A percentile compares a stretch with the other conserved stretches of the same genome.
Conservation (phyloP, 768 basidiomycete species). For the Termitomyces sp. region DNA sequence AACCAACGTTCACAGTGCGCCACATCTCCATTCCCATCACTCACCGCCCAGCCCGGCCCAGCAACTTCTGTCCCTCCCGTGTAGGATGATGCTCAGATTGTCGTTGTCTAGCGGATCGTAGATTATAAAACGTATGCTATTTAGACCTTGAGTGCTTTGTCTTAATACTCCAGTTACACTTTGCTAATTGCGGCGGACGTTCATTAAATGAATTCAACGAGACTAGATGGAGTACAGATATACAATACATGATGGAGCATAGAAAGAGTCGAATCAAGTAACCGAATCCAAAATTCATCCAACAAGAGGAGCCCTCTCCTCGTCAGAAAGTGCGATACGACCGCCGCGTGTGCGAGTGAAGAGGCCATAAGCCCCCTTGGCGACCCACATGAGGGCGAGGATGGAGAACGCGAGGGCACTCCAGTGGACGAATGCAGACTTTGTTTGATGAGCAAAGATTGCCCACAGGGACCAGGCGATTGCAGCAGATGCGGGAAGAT, state of each 20-base stretch:
- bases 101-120: background rate
- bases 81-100: background rate
- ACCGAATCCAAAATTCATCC: constrained; percentile 15
- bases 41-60: background rate
- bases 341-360: constrained; percentile 40
- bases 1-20: background rate
- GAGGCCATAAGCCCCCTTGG: constrained; percentile 66
- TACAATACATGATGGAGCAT: background rate
- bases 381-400: constrained; percentile 77
- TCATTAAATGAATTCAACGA: too few species aligned
- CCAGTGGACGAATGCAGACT: constrained; percentile 85
- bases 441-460: constrained; percentile 74
- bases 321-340: constrained; percentile 66
- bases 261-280: background rate
- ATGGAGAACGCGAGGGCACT: constrained; percentile 79
- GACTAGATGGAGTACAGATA: background rate
- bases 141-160: too few species aligned
- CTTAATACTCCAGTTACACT: too few species aligned
- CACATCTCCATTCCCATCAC: constrained; percentile 1
- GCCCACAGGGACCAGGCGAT: constrained; percentile 94
- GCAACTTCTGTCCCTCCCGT: background rate
- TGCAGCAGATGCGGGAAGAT: constrained; percentile 86
- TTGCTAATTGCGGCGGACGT: too few species aligned
- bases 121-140: too few species aligned
- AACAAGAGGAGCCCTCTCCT: constrained; percentile 84